Evolutionary conservation across 2,329 filamentous ascomycete genomes (phyloP).

Genomic region (Pseudogymnoascus sp.): DNA sequence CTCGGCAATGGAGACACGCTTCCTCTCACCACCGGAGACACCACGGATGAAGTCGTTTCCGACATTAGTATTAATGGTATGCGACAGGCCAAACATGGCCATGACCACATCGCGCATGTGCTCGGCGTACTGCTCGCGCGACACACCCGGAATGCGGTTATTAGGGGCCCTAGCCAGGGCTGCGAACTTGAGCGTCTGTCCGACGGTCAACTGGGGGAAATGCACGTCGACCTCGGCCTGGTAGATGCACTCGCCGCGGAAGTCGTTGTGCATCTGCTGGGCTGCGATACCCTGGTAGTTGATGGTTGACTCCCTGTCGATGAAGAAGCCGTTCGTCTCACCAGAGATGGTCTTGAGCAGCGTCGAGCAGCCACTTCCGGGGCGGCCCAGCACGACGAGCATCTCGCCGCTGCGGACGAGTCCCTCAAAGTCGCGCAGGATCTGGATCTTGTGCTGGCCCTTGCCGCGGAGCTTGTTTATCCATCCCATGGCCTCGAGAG

Average conservation of each 20-base stretch:
- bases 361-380: constrained; percentile 54
- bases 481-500: constrained; percentile 40
- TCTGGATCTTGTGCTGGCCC: constrained; percentile 42
- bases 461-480: constrained; percentile 42
- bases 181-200: constrained; percentile 65
- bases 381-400: constrained; percentile 59
- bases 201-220: constrained; percentile 66
- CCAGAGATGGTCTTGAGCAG: constrained; percentile 48
- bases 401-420: constrained; percentile 57
- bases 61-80: constrained; percentile 63
- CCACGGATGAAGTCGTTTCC: constrained; percentile 64
- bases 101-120: constrained; percentile 48
- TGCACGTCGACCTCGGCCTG: constrained; percentile 68
- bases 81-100: constrained; percentile 61
- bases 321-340: constrained; percentile 48
- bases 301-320: constrained; percentile 42
- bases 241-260: constrained; percentile 55
- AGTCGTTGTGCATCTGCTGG: constrained; percentile 47
- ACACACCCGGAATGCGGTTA: constrained; percentile 51
- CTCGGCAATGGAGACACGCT: constrained; percentile 76
- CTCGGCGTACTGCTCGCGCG: constrained; percentile 41
- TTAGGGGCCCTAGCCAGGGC: constrained; percentile 59
- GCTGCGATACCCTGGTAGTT: constrained; percentile 50
- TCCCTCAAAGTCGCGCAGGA: constrained; percentile 57
- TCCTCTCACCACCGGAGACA: constrained; percentile 62